Conservation (phyloP, 495 filamentous ascomycete species). For the Usnea hakonensis region DNA sequence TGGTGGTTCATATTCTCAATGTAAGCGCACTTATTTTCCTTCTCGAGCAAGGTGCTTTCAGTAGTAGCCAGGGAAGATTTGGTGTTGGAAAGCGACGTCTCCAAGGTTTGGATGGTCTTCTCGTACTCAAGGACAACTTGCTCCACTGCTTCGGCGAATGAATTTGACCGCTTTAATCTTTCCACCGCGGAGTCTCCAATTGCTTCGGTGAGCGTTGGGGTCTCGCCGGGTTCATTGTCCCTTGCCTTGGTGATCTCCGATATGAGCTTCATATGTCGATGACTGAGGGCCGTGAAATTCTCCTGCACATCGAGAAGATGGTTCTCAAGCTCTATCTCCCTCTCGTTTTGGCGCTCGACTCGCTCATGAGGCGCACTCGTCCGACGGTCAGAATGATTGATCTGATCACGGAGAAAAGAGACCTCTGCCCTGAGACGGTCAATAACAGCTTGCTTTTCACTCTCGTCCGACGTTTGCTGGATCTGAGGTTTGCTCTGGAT, state of each 20-base stretch:
- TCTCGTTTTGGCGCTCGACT: constrained; percentile 68
- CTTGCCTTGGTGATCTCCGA: constrained; percentile 85
- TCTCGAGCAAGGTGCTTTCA: constrained; percentile 81
- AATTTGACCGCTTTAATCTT: constrained; percentile 84
- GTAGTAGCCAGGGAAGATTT: constrained; percentile 72
- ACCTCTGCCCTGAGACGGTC: constrained; percentile 92
- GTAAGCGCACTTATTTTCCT: constrained; percentile 86
- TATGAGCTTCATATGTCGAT: constrained; percentile 90
- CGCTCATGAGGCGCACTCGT: constrained; percentile 56
- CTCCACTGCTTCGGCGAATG: constrained; percentile 90
- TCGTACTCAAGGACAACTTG: constrained; percentile 96
- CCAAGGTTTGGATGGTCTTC: constrained; percentile 92
- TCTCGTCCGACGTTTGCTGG: constrained; percentile 81
- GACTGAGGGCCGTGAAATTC: constrained; percentile 83
- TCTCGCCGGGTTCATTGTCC: constrained; percentile 54
- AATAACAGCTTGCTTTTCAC: constrained; percentile 90
- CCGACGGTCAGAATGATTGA: constrained; percentile 60
- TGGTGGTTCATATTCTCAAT: constrained; percentile 87
- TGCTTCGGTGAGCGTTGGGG: constrained; percentile 45
- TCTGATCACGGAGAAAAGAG: constrained; percentile 87
- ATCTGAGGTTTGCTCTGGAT: constrained; percentile 98
- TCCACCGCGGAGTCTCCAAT: constrained; percentile 77
- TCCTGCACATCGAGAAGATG: constrained; percentile 89
- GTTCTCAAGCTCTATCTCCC: constrained; percentile 87
- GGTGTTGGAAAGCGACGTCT: constrained; percentile 86